phyloP scores from a whole-genome alignment of 2,329 filamentous ascomycete genomes.

The Rhinocladiella similis region DNA sequence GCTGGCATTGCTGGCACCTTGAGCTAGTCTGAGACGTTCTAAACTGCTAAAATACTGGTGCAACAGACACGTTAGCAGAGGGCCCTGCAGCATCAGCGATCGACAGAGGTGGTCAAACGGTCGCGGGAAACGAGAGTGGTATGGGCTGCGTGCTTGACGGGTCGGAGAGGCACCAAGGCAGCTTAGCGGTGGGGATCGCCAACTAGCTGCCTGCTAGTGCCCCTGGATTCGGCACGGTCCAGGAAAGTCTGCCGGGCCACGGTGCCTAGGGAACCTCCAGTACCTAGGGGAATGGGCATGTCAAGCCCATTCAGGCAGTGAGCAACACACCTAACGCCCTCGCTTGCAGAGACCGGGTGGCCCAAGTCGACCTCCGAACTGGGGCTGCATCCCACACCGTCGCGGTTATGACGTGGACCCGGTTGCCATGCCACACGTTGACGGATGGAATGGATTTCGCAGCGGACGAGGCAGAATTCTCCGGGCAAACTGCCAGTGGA shows the following conservation, averaged over 20 bases:
- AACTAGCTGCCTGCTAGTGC: not conserved
- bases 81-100: constrained; percentile 24
- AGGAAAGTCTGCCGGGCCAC: not conserved
- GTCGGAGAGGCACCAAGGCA: not conserved
- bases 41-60: constrained; percentile 37
- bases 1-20: constrained; percentile 25
- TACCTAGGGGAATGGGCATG: not conserved
- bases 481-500: no score
- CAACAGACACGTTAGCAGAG: constrained; percentile 28
- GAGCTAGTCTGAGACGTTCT: constrained; percentile 35
- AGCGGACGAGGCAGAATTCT: no score
- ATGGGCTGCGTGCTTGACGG: constrained; percentile 4
- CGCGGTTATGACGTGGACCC: constrained; percentile 11
- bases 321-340: constrained; percentile 16
- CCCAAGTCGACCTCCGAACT: not conserved
- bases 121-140: constrained; percentile 11
- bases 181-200: constrained; percentile 3
- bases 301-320: constrained; percentile 9
- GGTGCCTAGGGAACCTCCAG: not conserved
- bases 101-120: constrained; percentile 19
- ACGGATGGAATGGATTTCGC: no score
- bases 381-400: not conserved
- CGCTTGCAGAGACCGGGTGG: constrained; percentile 5
- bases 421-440: no score
- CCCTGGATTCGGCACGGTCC: not conserved